Conservation (phyloP, 2,329 filamentous ascomycete species). For the Nemania abortiva region DNA sequence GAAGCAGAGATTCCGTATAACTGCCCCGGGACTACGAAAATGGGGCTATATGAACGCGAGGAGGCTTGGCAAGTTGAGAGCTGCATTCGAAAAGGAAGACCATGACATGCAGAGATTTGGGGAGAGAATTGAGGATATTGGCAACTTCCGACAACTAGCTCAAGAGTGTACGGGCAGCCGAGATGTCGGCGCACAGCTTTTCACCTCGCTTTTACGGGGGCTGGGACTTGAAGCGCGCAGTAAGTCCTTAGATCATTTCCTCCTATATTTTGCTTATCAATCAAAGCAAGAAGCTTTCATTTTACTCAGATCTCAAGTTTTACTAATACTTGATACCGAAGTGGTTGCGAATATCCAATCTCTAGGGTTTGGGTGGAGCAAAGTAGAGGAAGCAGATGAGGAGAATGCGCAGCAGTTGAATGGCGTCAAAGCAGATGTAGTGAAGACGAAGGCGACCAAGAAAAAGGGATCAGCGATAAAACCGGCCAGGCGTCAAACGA, state of each 20-base stretch:
- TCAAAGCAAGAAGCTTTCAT: background rate
- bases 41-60: constrained; percentile 86
- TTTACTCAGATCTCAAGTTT: background rate
- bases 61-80: constrained; percentile 78
- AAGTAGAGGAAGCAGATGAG: constrained; percentile 79
- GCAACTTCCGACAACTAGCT: constrained; percentile 77
- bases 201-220: constrained; percentile 84
- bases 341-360: constrained; percentile 88
- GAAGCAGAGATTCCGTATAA: constrained; percentile 84
- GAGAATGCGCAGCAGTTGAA: constrained; percentile 55
- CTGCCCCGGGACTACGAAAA: constrained; percentile 85
- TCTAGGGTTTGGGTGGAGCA: constrained; percentile 90
- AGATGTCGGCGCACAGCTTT: constrained; percentile 89
- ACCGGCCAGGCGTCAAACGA: constrained; percentile 43
- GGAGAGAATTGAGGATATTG: constrained; percentile 76
- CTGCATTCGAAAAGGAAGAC: constrained; percentile 73
- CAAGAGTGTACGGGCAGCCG: constrained; percentile 81
- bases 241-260: constrained; percentile 15
- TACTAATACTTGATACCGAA: constrained; percentile 21
- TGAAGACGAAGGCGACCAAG: constrained; percentile 55
- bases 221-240: constrained; percentile 82
- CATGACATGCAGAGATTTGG: constrained; percentile 76
- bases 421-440: constrained; percentile 36
- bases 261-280: background rate
- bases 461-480: constrained; percentile 42